These are phyloP conservation scores for Pestalotiopsis sp. DNA, from an alignment of 2,329 filamentous ascomycete species.

Conservation along the genomic window DNA sequence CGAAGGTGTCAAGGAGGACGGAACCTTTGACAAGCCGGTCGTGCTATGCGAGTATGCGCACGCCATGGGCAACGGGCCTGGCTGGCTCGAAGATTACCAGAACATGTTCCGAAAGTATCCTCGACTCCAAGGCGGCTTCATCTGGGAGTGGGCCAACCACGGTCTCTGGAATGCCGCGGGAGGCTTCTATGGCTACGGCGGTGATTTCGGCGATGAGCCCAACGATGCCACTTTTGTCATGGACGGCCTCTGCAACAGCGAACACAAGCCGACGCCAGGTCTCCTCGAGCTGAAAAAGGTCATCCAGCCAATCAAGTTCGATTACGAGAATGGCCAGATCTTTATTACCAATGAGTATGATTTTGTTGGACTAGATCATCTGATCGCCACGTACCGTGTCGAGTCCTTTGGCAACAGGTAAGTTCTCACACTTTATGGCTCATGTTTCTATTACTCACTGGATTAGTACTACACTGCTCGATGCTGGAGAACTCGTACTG, in stretches of 20 bases:
- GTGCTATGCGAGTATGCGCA: conserved; percentile 61
- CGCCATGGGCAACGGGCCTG: conserved; percentile 77
- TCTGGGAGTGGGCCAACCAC: conserved; percentile 70
- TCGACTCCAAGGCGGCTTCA: conserved; percentile 66
- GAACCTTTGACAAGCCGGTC: conserved; percentile 57
- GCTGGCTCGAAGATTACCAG: conserved; percentile 69
- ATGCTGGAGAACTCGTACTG: conserved; percentile 40
- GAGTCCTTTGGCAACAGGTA: conserved; percentile 44
- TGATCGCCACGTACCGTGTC: conserved; percentile 45
- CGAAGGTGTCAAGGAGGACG: conserved; percentile 43
- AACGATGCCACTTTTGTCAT: conserved; percentile 66
- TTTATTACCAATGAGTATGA: conserved; percentile 52
- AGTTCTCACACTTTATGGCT: conserved; percentile 17
- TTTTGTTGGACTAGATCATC: conserved; percentile 46
- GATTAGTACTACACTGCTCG: conserved; percentile 28
- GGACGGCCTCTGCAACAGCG: conserved; percentile 58
- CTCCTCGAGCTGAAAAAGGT: conserved; percentile 60
- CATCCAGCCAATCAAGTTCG: conserved; percentile 54
- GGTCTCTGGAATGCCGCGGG: conserved; percentile 51
- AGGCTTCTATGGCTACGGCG: conserved; percentile 59
- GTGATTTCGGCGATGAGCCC: conserved; percentile 59
- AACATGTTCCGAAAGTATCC: conserved; percentile 63
- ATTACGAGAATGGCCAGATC: conserved; percentile 37
- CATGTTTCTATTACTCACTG: conserved; percentile 12
- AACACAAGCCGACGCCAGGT: conserved; percentile 59